Base-by-base conservation (phyloP, 108 stramenopile genomes). In the Hondaea fermentalgiana region DNA sequence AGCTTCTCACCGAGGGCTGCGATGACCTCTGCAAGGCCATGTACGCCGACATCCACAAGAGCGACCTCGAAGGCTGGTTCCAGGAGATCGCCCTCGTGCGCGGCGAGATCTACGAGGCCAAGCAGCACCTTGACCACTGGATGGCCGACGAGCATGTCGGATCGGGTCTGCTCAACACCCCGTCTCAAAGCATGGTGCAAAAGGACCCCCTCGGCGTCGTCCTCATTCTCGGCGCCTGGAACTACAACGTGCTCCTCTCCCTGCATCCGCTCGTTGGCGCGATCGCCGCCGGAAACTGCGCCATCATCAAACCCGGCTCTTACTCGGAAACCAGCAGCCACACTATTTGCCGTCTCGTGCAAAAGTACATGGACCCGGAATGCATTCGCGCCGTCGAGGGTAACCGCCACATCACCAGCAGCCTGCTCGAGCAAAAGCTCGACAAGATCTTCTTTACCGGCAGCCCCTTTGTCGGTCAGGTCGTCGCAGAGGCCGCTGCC, bases 201-300 rank as follows among this genome's bases (percentile, higher is more conserved):
- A 47, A 16, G 10, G 89, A 91, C 17, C 91, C 91, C 28, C 72
- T 60, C 58, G 91, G 91, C 17, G 91, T 91, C 19, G 69, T 72
- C 49, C 88, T 88, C 42, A 69, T 91, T 23, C n/a, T 91, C 45
- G 53, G 89, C 43, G 95, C 98, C 5, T 98, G 93, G 92, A 98
- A 98, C 89, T 96, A 95, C 88, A 97, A 97, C 8, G 16, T 97
- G 35, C 42, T 25, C 0, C 89, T 97, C 57, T 43, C 72, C 17
- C 88, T 97, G 10, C 59, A 88, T 43, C 96, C 97, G 4, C 88
- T 95, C 0, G 88, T 94, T 12, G 96, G 94, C 14, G 92, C 94
- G 10, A 87, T 98, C 35, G 96, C 96, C 5, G 97, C 95, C 4
- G 98, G 98, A 8, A 97, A 97, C 92, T 93, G 94, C 1, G 90